Base-by-base conservation (phyloP, 495 filamentous ascomycete genomes). In the Podospora conica region DNA sequence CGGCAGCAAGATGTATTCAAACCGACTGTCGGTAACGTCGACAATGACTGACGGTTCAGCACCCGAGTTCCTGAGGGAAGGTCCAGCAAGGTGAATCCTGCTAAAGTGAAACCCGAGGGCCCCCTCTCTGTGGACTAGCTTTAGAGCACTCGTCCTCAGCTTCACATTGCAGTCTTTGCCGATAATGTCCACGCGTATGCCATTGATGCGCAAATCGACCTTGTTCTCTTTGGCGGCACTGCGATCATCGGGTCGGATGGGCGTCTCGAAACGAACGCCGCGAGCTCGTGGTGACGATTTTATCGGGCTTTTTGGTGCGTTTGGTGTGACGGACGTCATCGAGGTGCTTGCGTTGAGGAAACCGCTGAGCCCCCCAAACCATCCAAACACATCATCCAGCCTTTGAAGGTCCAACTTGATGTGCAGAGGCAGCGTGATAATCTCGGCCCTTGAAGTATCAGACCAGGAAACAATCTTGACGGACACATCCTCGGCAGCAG, bases 321-420 rank as follows among this genome's bases (percentile, higher is more conserved):
- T 80, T 0, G 88, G 88, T 9, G 85, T 82, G 64, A 86, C 87
- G 1, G 91, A 93, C 23, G 87, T 86, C 28, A 96, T 89, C 1
- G 93, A 97, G 68, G 85, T 91, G 60, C 92, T 88, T 67, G 96
- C 84, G 67, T 93, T 94, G 29, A 99, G 78, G 55, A 99, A 90
- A 66, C 92, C 92, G 72, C 94, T 97, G 21, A 99, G 79, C 0
- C 96, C 96, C 18, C 95, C 96, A 72, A 97, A 91, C 83, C 91
- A 93, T 29, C 86, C 85, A 60, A 98, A 85, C 5, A 89, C 90
- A 60, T 96, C 94, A 68, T 99, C 96, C 12, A 98, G 71, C 53
- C 84, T 86, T 66, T 88, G 88, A 11, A 97, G 80, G 76, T 98
- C 91, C 27, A 98, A 73, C 64, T 85, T 84, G 7, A 98, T 65